phyloP scores from a whole-genome alignment of 2,329 filamentous ascomycete genomes.

The Camillea tinctor region DNA sequence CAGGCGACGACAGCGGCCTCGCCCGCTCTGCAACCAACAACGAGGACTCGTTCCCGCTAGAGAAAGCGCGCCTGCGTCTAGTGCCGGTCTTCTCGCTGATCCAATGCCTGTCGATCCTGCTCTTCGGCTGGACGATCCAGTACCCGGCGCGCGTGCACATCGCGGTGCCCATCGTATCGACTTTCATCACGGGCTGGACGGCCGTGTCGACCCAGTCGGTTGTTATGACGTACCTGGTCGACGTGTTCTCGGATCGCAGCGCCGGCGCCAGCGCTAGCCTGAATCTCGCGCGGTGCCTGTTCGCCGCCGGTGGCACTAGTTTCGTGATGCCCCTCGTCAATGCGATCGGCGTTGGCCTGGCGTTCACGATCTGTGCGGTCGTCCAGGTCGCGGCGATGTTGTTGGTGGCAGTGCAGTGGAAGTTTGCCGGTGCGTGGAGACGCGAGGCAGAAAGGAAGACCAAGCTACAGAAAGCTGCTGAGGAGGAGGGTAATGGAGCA shows the following conservation, averaged over 20 bases:
- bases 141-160: conserved; percentile 43
- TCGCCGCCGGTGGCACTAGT: conserved; percentile 51
- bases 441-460: conserved; percentile 7
- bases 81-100: conserved; percentile 44
- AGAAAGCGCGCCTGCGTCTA: conserved; percentile 50
- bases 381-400: conserved; percentile 45
- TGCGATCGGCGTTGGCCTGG: conserved; percentile 43
- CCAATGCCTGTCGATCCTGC: conserved; percentile 45
- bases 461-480: too few species aligned
- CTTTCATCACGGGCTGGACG: conserved; percentile 53
- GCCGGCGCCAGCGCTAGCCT: conserved; percentile 52
- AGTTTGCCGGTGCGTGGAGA: conserved; percentile 39
- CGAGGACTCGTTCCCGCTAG: conserved; percentile 41
- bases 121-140: conserved; percentile 54
- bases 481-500: too few species aligned
- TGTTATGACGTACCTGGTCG: conserved; percentile 52
- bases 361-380: conserved; percentile 45
- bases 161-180: conserved; percentile 47
- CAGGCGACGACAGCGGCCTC: background rate
- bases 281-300: conserved; percentile 51
- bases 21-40: conserved; percentile 4
- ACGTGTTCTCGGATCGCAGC: conserved; percentile 48
- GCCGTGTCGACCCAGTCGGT: conserved; percentile 47
- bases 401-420: conserved; percentile 44
- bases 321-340: conserved; percentile 50